Conservation (phyloP, 2,329 filamentous ascomycete species). For the Colletotrichum abscissum region DNA sequence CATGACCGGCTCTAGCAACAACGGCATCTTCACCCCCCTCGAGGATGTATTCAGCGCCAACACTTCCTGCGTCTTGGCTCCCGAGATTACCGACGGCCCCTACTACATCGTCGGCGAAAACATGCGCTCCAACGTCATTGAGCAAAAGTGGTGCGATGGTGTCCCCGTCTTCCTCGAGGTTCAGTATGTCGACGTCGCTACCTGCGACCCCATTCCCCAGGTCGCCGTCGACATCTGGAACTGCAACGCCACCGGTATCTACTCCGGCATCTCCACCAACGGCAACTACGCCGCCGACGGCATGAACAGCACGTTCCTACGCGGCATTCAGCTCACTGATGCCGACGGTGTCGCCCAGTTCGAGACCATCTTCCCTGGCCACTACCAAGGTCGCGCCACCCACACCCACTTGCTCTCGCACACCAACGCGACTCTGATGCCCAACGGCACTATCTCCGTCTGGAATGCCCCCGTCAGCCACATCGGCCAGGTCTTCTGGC, state of each 20-base stretch:
- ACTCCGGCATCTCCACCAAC: constrained; percentile 45
- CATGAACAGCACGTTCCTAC: constrained; percentile 47
- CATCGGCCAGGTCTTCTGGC: constrained; percentile 74
- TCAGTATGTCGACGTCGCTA: constrained; percentile 40
- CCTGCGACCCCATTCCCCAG: constrained; percentile 37
- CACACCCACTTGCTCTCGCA: constrained; percentile 60
- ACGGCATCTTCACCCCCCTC: constrained; percentile 46
- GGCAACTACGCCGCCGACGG: constrained; percentile 40
- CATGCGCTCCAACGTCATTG: constrained; percentile 56
- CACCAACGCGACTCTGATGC: constrained; percentile 45
- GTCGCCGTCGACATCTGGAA: constrained; percentile 41
- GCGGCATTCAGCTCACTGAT: constrained; percentile 53
- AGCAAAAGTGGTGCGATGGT: constrained; percentile 50
- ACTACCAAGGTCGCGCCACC: constrained; percentile 56
- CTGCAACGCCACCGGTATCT: constrained; percentile 53
- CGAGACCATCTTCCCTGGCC: constrained; percentile 56
- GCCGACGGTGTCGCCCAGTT: constrained; percentile 56
- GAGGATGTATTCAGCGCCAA: constrained; percentile 39
- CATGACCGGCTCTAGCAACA: constrained; percentile 41
- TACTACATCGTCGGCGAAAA: constrained; percentile 57
- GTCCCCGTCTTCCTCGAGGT: constrained; percentile 51
- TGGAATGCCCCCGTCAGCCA: constrained; percentile 59
- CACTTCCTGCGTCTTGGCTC: constrained; percentile 19
- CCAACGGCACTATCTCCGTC: constrained; percentile 47
- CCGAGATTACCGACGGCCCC: constrained; percentile 29